These are phyloP conservation scores for Scheffersomyces illinoinensis DNA, from an alignment of 1,139 yeast genomes.

Conservation along the genomic window DNA sequence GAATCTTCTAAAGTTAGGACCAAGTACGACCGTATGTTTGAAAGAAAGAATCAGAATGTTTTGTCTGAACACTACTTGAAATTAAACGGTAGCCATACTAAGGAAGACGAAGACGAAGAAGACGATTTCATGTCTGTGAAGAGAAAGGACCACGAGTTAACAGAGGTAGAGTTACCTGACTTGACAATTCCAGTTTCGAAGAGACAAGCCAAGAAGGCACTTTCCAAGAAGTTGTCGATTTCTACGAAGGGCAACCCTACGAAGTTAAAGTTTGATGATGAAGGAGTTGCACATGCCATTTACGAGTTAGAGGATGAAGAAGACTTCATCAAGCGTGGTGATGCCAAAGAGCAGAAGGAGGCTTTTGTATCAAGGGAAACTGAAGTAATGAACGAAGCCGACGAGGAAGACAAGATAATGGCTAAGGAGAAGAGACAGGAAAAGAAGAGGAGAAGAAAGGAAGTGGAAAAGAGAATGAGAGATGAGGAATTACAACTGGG, in stretches of 20 bases:
- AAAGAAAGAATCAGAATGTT: conserved; percentile 89
- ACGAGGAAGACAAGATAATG: conserved; percentile 73
- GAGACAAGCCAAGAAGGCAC: conserved; percentile 83
- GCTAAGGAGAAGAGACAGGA: conserved; percentile 85
- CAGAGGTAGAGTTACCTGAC: conserved; percentile 66
- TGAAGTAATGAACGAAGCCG: conserved; percentile 67
- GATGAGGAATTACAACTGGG: conserved; percentile 42
- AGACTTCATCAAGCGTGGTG: conserved; percentile 78
- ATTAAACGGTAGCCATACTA: conserved; percentile 50
- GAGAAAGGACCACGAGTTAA: conserved; percentile 69
- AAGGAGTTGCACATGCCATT: conserved; percentile 86
- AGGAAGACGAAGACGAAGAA: conserved; percentile 18
- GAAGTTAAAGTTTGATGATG: conserved; percentile 87
- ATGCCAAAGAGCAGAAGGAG: conserved; percentile 65
- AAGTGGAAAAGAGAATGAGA: conserved; percentile 56
- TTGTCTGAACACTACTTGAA: conserved; percentile 84
- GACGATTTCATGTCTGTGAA: conserved; percentile 85
- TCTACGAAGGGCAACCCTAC: conserved; percentile 67
- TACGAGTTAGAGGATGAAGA: conserved; percentile 91
- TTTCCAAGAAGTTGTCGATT: conserved; percentile 81
- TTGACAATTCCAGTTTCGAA: conserved; percentile 69
- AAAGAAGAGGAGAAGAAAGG: conserved; percentile 87
- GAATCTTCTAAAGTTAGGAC: conserved; percentile 63
- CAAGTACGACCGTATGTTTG: conserved; percentile 94
- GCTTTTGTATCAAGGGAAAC: conserved; percentile 68